A percentile compares a stretch with the other conserved stretches of the same genome.
phyloP scores from a whole-genome alignment of 2,329 filamentous ascomycete species.

The Fusarium poae region DNA sequence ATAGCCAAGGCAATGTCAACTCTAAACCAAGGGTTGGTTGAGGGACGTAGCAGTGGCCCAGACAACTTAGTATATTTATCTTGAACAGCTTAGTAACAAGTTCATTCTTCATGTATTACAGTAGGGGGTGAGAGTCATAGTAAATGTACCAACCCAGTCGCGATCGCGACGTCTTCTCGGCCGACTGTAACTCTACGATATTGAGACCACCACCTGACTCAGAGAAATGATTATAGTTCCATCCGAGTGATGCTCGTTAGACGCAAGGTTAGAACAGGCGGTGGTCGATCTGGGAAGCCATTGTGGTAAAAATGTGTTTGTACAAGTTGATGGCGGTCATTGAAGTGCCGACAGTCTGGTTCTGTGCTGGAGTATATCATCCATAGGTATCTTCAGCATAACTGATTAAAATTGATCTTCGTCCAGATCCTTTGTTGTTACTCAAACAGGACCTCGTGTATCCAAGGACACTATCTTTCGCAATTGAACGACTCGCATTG shows the following conservation, averaged over 20 bases:
- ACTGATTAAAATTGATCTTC: not conserved
- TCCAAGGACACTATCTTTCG: not conserved
- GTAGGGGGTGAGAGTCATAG: not conserved
- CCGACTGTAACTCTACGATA: not conserved
- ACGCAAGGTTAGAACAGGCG: not conserved
- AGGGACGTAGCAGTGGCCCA: not conserved
- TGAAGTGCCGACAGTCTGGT: not conserved
- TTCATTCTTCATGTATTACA: not conserved
- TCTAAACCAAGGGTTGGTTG: not conserved
- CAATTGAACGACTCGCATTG: not conserved
- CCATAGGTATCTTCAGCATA: not conserved
- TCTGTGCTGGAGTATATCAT: not conserved
- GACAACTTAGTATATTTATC: not conserved
- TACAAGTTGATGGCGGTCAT: not conserved
- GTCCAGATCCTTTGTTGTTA: not conserved
- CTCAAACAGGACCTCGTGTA: not conserved
- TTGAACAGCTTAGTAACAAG: not conserved
- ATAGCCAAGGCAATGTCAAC: not conserved
- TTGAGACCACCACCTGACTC: not conserved
- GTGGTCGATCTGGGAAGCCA: not conserved
- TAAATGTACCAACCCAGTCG: not conserved
- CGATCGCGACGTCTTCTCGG: not conserved
- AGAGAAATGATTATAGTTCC: not conserved
- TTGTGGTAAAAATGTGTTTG: not conserved
- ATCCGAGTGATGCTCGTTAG: accelerated